A percentile compares a stretch with the other conserved stretches of the same genome.
These are phyloP conservation scores for Ramalina intermedia DNA, from an alignment of 495 filamentous ascomycete species.

Conservation along the genomic window DNA sequence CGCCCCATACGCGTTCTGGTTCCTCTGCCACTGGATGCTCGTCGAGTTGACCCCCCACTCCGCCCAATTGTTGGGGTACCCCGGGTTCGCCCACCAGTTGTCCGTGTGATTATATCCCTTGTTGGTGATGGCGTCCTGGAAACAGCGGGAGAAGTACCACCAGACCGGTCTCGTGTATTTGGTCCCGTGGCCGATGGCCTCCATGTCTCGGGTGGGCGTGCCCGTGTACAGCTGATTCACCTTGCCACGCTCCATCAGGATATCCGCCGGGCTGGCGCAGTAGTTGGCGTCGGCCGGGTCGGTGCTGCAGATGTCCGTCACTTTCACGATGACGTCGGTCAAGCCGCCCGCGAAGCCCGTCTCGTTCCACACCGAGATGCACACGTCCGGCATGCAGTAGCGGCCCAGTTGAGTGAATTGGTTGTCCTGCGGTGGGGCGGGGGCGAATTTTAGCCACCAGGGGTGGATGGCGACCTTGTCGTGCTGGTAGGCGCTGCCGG, in stretches of 20 bases:
- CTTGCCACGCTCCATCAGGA: constrained; percentile 8
- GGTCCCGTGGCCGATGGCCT: neutral
- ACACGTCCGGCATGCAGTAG: constrained; percentile 10
- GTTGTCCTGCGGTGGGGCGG: neutral
- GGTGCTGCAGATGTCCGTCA: constrained; percentile 9
- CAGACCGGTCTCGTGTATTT: constrained; percentile 6
- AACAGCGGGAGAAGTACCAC: constrained; percentile 9
- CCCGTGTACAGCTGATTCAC: neutral
- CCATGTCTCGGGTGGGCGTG: neutral
- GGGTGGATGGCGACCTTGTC: constrained; percentile 3
- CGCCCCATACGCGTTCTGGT: neutral
- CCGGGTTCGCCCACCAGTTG: constrained; percentile 1
- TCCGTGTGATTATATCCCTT: constrained; percentile 2
- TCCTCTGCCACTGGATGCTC: neutral
- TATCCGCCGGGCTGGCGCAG: constrained; percentile 8
- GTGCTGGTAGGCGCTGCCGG: constrained; percentile 3
- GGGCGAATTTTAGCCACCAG: neutral
- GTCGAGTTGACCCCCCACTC: neutral
- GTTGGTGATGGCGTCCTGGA: constrained; percentile 4
- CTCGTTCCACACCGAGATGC: constrained; percentile 9
- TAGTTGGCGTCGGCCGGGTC: constrained; percentile 5
- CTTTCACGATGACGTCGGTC: constrained; percentile 7
- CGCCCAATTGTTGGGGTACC: neutral
- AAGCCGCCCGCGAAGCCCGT: neutral
- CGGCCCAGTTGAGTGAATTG: constrained; percentile 1